A percentile compares a stretch with the other conserved stretches of the same genome.
These are phyloP conservation scores for Beverwykella pulmonaria DNA, from an alignment of 495 filamentous ascomycete species.

Conservation along the genomic window DNA sequence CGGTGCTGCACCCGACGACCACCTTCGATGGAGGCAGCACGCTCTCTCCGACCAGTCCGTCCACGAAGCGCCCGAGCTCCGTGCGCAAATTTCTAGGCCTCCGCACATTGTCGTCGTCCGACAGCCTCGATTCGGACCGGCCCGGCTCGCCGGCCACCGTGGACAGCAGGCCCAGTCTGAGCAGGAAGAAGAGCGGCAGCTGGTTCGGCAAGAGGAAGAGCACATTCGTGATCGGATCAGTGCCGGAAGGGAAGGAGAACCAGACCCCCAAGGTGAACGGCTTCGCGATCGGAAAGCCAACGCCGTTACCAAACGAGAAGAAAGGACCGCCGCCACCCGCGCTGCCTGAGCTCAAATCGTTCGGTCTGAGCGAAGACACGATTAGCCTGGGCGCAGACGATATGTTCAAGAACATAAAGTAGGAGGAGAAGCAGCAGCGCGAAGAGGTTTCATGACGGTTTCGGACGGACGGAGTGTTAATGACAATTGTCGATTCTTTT, in stretches of 20 bases:
- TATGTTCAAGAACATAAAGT: slow-evolving; percentile 44
- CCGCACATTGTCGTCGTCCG: slow-evolving; percentile 32
- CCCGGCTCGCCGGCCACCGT: slow-evolving; percentile 35
- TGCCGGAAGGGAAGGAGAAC: slow-evolving; percentile 31
- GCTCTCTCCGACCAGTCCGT: slow-evolving; percentile 32
- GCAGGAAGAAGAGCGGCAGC: slow-evolving; percentile 38
- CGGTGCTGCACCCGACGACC: slow-evolving; percentile 17
- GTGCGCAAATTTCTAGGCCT: slow-evolving; percentile 43
- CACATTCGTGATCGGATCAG: slow-evolving; percentile 32
- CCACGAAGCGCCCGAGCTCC: slow-evolving; percentile 37
- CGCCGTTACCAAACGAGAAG: slow-evolving; percentile 22
- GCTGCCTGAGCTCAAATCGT: slow-evolving; percentile 41
- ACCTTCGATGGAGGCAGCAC: slow-evolving; percentile 33
- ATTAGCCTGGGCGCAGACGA: slow-evolving; percentile 40
- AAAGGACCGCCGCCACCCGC: slow-evolving; percentile 41
- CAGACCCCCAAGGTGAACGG: slow-evolving; percentile 21
- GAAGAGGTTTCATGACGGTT: slow-evolving; percentile 20
- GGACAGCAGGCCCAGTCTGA: slow-evolving; percentile 22
- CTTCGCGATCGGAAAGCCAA: slow-evolving; percentile 25
- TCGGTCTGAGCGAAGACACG: slow-evolving; percentile 34
- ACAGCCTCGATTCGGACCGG: slow-evolving; percentile 31
- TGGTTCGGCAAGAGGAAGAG: slow-evolving; percentile 45
- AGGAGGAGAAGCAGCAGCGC: not conserved
- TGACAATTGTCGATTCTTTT: slow-evolving; percentile 24
- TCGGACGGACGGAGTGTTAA: slow-evolving; percentile 26